Percentiles rank a stretch among this genome's conserved stretches.
Evolutionary conservation across 1,284 basidiomycete genomes (phyloP).

Genomic region (Cryptococcus amylolentus): DNA sequence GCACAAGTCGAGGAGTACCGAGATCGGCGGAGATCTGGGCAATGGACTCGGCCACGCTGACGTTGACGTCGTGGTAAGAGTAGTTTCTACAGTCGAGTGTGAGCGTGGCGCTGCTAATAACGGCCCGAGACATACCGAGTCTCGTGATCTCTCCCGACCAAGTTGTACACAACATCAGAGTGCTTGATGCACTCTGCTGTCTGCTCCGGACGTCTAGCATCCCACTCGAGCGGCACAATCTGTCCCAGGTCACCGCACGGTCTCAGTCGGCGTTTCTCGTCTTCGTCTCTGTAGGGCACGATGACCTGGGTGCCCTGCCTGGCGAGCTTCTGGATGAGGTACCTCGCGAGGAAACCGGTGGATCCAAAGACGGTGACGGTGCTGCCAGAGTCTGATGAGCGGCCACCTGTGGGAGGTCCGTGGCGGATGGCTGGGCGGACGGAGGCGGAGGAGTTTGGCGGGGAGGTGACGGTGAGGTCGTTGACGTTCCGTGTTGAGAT

Average conservation of each 20-base stretch:
- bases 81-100: slow-evolving; percentile 63
- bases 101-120: neutral
- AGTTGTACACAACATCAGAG: slow-evolving; percentile 96
- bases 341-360: slow-evolving; percentile 92
- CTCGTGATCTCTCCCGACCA: slow-evolving; percentile 83
- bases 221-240: slow-evolving; percentile 96
- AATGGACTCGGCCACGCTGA: slow-evolving; percentile 62
- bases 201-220: slow-evolving; percentile 78
- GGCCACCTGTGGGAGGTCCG: slow-evolving; percentile 68
- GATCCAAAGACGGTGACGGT: slow-evolving; percentile 95
- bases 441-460: slow-evolving; percentile 22
- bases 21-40: slow-evolving; percentile 73
- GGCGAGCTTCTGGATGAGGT: slow-evolving; percentile 90
- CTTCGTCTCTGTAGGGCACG: slow-evolving; percentile 93
- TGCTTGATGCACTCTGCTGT: slow-evolving; percentile 92
- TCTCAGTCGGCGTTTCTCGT: slow-evolving; percentile 85
- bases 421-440: slow-evolving; percentile 65
- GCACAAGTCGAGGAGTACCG: slow-evolving; percentile 83
- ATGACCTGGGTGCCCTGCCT: slow-evolving; percentile 92
- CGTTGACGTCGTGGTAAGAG: slow-evolving; percentile 61
- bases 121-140: slow-evolving; percentile 63
- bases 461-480: slow-evolving; percentile 37
- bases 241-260: slow-evolving; percentile 96
- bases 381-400: slow-evolving; percentile 83
- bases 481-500: slow-evolving; percentile 26